These are phyloP conservation scores for Metschnikowia lunata DNA, from an alignment of 805 yeast species.

Conservation along the genomic window DNA sequence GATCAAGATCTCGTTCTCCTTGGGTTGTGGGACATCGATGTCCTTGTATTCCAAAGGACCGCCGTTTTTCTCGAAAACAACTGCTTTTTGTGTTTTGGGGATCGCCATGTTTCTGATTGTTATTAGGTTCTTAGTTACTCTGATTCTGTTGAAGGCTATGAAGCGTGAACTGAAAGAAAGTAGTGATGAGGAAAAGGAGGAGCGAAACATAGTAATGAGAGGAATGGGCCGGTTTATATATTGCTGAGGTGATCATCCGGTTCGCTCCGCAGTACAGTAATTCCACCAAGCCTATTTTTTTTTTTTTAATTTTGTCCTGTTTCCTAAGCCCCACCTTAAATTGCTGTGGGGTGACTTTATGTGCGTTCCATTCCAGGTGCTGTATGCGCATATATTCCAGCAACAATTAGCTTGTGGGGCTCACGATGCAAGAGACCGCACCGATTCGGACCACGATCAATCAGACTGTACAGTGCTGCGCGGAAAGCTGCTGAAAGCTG, in stretches of 20 bases:
- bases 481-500: no score
- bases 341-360: slow-evolving; percentile 3
- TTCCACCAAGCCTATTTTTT: no score
- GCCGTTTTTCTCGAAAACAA: slow-evolving; percentile 39
- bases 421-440: no score
- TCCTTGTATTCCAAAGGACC: slow-evolving; percentile 40
- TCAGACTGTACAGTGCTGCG: no score
- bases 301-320: no score
- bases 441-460: no score
- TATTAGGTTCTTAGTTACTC: slow-evolving; percentile 4
- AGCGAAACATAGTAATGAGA: background rate
- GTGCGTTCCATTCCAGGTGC: no score
- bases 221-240: no score
- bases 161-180: slow-evolving; percentile 3
- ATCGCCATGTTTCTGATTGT: slow-evolving; percentile 17
- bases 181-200: background rate
- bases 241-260: no score
- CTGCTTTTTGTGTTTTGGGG: slow-evolving; percentile 42
- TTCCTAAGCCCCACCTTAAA: background rate
- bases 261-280: no score
- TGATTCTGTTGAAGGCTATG: slow-evolving; percentile 1
- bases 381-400: no score
- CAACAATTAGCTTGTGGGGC: no score
- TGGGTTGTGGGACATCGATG: slow-evolving; percentile 40
- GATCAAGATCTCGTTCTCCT: slow-evolving; percentile 38